Base-by-base conservation (phyloP, 1,139 yeast species). In the Debaryomyces nepalensis region DNA sequence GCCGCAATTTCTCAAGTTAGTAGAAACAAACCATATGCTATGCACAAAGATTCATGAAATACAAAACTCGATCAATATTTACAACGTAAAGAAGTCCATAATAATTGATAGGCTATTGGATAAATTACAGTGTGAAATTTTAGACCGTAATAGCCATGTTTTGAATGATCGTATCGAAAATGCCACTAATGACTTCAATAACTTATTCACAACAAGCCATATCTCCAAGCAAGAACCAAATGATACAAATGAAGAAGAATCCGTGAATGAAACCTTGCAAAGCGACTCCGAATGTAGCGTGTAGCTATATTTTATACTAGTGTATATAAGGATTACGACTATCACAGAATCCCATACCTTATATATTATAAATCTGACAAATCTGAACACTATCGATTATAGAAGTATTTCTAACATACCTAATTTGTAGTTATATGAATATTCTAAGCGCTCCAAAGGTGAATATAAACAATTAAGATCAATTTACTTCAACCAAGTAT, bases 21-120 rank as follows among this genome's bases (percentile, higher is more conserved):
- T 38, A 23, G 41, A 38, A 26, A 30, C 24, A 14, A 38, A 38
- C 21, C 41, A 38, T 15, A 11, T 12, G 7, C 24, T 38, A 26
- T 32, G 18, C 6, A 32, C 18, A 18, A 30, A 32, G 14, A 18
- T 38, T 14, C 31, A 32, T 14, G 41, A 38, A 16, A 26, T 32
- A 6, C 36, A 38, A 24, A 38, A 38, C 26, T 20, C 34, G 3
- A 31, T 38, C n/a, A 33, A 32, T 14, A 23, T 38, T 11, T 38
- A 32, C 37, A 38, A 38, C 11, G 34, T 32, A 5, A 38, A 24
- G 15, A 31, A 31, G 19, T 30, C 32, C 2, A 18, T 22, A 10
- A 26, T 38, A 3, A 38, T 38, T 23, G 37, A 38, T n/a, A 30
- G 26, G 8, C 24, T 32, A n/a, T 12, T 26, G 15, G 19, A 31